Evolutionary conservation across 192 early-diverging fungal genomes (phyloP), one percentile per base, ranked within the genome.

Genomic region (Umbelopsis vinacea): DNA sequence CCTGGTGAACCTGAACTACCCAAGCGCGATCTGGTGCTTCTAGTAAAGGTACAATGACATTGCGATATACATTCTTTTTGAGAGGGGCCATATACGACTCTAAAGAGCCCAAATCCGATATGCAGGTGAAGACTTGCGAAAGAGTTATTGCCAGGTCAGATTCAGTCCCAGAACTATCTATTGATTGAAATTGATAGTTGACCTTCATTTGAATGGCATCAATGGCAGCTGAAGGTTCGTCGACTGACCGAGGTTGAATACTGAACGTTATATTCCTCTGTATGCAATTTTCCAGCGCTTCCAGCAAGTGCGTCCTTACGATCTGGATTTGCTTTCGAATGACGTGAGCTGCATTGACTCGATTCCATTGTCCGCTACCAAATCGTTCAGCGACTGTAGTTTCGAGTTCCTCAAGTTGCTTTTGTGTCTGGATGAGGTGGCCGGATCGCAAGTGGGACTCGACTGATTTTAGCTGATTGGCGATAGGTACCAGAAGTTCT

Each of bases 101-200:
- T n/a, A 63, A 17, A 2, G 33, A 63, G 57, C 57, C 57, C 7
- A 63, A 19, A 29, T 63, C 29, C 11, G 57, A 63, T 3, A 63
- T 63, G 15, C 29, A 63, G 11, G 57, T 63, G 33, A 63, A 63
- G 26, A 63, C 57, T 37, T 63, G 29, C 33, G 57, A 63, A 2
- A 63, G 33, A 37, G 33, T 63, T 37, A 63, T 63, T 14, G 57
- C 15, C 17, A 63, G 8, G 12, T 26, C 57, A 37, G 26, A 29
- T 37, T 19, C 33, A 19, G 17, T 37, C 35, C 29, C 2, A n/a
- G 57, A 6, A 17, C 37, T 15, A 35, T 22, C 17, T 37, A 37
- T 37, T 17, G 26, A 37, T 0, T 35, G 1, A 35, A 35, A 38
- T 4, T n/a, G 57, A 37, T 63, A 63, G 17, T 37, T 63, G n/a